Base-by-base conservation (phyloP, 345 rosid species). In the Camelina neglecta region DNA sequence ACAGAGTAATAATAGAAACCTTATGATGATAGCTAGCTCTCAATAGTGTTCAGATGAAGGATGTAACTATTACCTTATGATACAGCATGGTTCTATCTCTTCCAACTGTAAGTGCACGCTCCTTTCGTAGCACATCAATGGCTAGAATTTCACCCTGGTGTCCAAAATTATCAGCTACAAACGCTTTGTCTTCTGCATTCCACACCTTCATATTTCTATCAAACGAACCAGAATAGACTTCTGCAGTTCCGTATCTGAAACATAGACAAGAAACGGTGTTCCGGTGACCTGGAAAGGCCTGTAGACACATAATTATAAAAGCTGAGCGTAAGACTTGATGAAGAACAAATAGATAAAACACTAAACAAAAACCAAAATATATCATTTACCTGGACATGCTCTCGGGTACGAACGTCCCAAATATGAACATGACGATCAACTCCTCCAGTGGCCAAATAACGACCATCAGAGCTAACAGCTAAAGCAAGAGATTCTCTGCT, bases 171-270 rank as follows among this genome's bases (percentile, higher is more conserved):
- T 96, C 91, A 47, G 41, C 82, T 65, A 96, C 79, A 69, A 89
- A 93, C 53, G 97, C 84, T 82, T 92, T 91, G 67, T 96, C 99
- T 69, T 91, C 98, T 8, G 64, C 88, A 75, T 93, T 96, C 98
- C 98, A 96, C 72, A 86, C 84, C 84, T 93, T 93, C 90, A 89
- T 50, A 70, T 12, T 13, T 79, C 98, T 82, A 83, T 93, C 99
- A 83, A 83, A 96, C 57, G 99, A 96, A 84, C 98, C 99, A 85
- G 98, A 96, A 81, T 89, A 93, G 80, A 96, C 87, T 66, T 96
- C 99, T 0, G 91, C 29, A 41, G 92, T 85, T 38, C 97, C 97
- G 49, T 87, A 86, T 86, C 97, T 86, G 87, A 93, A 96, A 65
- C 84, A 81, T 78, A 96, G 82, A 78, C 95, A 86, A 38, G 99